Conservation (phyloP, 2,329 filamentous ascomycete genomes). For the Westerdykella sp. region DNA sequence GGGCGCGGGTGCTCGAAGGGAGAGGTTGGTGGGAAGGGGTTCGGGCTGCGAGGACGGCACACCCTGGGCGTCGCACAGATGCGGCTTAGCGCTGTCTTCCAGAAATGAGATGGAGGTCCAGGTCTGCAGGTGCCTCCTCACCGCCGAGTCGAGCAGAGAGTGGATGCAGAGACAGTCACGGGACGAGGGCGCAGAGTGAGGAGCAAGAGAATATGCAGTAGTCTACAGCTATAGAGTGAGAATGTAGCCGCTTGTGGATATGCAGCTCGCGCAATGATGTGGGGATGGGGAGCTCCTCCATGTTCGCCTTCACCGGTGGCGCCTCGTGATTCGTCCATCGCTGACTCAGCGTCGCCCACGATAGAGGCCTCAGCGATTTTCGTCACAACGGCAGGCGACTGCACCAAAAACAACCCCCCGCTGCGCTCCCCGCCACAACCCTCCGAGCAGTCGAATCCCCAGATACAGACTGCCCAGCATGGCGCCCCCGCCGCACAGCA, state of each 20-base stretch:
- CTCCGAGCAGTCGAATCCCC: slow-evolving; percentile 22
- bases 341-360: slow-evolving; percentile 3
- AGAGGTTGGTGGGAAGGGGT: slow-evolving; percentile 5
- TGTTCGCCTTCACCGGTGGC: background rate
- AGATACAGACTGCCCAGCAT: slow-evolving; percentile 47
- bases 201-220: no score
- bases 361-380: slow-evolving; percentile 8
- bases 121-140: background rate
- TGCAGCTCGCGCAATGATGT: no score
- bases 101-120: background rate
- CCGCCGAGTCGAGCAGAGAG: background rate
- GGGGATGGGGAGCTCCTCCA: background rate
- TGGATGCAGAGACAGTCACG: no score
- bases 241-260: no score
- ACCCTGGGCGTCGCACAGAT: slow-evolving; percentile 1
- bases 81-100: slow-evolving; percentile 5
- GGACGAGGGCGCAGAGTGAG: no score
- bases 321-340: slow-evolving; percentile 5
- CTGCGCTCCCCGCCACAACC: slow-evolving; percentile 15
- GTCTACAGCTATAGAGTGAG: no score
- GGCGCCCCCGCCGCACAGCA: slow-evolving; percentile 95
- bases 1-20: background rate
- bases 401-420: slow-evolving; percentile 4
- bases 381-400: background rate
- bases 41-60: background rate